phyloP scores from a whole-genome alignment of 495 filamentous ascomycete species.

The Chaetomium cochliodes region DNA sequence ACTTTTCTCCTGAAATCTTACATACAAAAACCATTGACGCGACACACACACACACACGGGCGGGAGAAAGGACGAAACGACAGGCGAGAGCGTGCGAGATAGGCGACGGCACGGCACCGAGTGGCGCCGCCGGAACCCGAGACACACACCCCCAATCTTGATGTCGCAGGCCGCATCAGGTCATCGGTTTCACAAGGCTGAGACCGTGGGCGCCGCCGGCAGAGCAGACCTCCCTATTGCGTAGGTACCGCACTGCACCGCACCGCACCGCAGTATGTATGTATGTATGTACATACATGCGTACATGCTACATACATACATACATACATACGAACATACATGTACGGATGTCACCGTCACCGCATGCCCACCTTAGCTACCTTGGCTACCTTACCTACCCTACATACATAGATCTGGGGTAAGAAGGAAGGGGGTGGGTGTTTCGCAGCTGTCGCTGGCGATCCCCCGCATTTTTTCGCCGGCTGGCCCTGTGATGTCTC shows the following conservation, averaged over 20 bases:
- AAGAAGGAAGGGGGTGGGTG: neutral
- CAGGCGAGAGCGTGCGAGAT: neutral
- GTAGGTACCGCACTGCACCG: too few species aligned
- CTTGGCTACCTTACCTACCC: neutral
- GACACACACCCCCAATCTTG: neutral
- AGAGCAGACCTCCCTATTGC: neutral
- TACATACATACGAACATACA: neutral
- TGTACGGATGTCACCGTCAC: slow-evolving; percentile 1
- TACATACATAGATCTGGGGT: slow-evolving; percentile 6
- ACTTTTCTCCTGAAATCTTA: neutral
- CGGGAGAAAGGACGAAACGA: neutral
- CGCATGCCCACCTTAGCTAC: neutral
- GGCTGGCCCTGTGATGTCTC: neutral
- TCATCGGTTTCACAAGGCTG: neutral
- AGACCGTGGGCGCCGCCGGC: slow-evolving; percentile 9
- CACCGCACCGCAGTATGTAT: neutral
- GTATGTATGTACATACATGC: neutral
- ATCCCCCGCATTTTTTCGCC: slow-evolving; percentile 14
- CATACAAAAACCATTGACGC: neutral
- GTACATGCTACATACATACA: neutral
- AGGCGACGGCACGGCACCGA: neutral
- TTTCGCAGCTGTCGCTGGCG: neutral
- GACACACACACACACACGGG: too few species aligned
- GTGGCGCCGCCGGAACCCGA: slow-evolving; percentile 11
- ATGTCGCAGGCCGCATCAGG: slow-evolving; percentile 4